Percentiles rank a stretch among this genome's conserved stretches.
Evolutionary conservation across 805 yeast species (phyloP).

Genomic region (Metschnikowia picachoensis): DNA sequence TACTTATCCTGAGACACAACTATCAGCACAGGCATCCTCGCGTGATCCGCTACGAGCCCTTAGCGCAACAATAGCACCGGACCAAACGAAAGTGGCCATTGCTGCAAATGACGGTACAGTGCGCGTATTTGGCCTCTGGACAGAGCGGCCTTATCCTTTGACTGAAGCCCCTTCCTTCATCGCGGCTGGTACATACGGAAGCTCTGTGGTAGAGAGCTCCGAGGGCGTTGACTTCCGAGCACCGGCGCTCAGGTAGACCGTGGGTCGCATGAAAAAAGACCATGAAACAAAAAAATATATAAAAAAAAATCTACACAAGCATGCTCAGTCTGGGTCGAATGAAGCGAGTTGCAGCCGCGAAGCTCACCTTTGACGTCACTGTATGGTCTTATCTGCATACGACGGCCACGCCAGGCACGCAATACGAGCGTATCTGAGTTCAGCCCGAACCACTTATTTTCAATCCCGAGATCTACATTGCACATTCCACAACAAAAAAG

Average conservation of each 20-base stretch:
- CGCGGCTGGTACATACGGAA: slow-evolving; percentile 47
- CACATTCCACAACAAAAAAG: not conserved
- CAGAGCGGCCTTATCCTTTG: slow-evolving; percentile 25
- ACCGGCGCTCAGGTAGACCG: slow-evolving; percentile 4
- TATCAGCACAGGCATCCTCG: slow-evolving; percentile 47
- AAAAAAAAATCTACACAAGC: too few relatives aligned
- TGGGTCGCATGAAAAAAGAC: not conserved
- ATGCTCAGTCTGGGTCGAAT: too few relatives aligned
- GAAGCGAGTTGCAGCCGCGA: too few relatives aligned
- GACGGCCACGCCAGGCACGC: too few relatives aligned
- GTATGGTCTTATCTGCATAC: too few relatives aligned
- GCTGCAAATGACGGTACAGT: slow-evolving; percentile 79
- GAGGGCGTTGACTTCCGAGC: slow-evolving; percentile 45
- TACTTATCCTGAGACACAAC: slow-evolving; percentile 61
- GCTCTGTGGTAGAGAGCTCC: slow-evolving; percentile 51
- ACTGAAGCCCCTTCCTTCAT: slow-evolving; percentile 22
- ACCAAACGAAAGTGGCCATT: slow-evolving; percentile 57
- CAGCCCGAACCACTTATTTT: not conserved
- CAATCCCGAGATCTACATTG: not conserved
- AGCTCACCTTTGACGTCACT: too few relatives aligned
- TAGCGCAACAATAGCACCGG: slow-evolving; percentile 66
- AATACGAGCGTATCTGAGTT: too few relatives aligned
- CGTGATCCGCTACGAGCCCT: slow-evolving; percentile 51
- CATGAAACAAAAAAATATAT: too few relatives aligned
- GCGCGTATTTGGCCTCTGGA: slow-evolving; percentile 73